These are phyloP conservation scores for Zygotorulaspora florentina DNA, from an alignment of 805 yeast genomes.

Conservation along the genomic window DNA sequence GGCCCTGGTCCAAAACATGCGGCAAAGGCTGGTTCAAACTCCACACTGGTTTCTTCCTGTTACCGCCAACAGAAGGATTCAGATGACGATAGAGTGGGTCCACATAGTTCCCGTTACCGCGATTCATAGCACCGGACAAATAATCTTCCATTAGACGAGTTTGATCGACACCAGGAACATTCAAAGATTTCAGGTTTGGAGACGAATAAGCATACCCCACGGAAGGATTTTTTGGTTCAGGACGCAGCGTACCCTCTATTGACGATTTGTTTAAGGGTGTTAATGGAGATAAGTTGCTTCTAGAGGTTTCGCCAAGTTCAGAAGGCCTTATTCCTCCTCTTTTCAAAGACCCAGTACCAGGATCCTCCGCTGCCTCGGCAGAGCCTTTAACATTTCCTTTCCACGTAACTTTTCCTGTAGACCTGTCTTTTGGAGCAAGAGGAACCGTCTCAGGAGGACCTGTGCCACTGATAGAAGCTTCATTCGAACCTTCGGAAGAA, in stretches of 20 bases:
- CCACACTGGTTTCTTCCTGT: constrained; percentile 18
- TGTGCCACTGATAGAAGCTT: neutral
- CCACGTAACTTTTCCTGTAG: constrained; percentile 8
- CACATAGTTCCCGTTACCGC: constrained; percentile 11
- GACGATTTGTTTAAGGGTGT: constrained; percentile 6
- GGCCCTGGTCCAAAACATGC: constrained; percentile 14
- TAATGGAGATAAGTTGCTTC: constrained; percentile 8
- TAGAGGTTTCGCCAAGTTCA: constrained; percentile 3
- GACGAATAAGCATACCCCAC: constrained; percentile 15
- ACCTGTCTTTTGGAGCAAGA: neutral
- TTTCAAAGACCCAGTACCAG: neutral
- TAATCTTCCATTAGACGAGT: constrained; percentile 9
- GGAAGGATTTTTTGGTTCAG: neutral
- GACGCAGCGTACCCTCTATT: neutral
- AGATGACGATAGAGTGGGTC: constrained; percentile 19
- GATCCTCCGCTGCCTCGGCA: neutral
- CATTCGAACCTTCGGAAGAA: constrained; percentile 3
- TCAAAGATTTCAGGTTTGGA: constrained; percentile 14
- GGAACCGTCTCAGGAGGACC: neutral
- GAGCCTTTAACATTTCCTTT: constrained; percentile 6
- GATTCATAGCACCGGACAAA: constrained; percentile 1
- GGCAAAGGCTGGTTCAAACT: constrained; percentile 22
- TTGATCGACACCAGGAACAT: constrained; percentile 9
- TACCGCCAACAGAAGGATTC: constrained; percentile 8
- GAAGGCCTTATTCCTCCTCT: neutral